These are phyloP conservation scores for Colletotrichum endophyticum DNA, from an alignment of 2,329 filamentous ascomycete species.

Conservation along the genomic window DNA sequence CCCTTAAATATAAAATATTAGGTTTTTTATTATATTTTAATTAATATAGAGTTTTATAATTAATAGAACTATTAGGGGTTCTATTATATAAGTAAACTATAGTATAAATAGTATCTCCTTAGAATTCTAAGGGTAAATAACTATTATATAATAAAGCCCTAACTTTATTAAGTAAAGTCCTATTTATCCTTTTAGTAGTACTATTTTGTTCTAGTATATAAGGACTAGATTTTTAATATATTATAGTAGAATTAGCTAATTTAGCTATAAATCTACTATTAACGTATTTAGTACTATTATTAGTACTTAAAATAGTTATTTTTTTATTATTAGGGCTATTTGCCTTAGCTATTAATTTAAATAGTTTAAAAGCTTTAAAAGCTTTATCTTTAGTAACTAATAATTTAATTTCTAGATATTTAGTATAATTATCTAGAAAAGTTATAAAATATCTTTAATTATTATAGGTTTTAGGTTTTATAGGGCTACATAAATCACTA, in stretches of 20 bases:
- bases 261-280: neutral
- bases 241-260: neutral
- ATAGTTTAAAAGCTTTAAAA: neutral
- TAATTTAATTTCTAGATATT: neutral
- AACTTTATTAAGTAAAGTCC: neutral
- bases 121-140: neutral
- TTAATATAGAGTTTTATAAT: too few relatives aligned
- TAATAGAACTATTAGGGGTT: too few relatives aligned
- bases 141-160: neutral
- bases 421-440: neutral
- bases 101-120: too few relatives aligned
- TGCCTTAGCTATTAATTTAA: neutral
- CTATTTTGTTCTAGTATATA: neutral
- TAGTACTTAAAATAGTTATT: neutral
- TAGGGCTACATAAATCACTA: too few relatives aligned
- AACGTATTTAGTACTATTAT: neutral
- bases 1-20: too few relatives aligned
- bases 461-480: too few relatives aligned
- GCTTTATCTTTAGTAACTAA: neutral
- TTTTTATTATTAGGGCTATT: neutral
- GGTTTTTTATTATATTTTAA: too few relatives aligned
- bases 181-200: neutral
- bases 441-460: too few relatives aligned
- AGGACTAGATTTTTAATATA: neutral
- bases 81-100: too few relatives aligned